A percentile compares a stretch with the other conserved stretches of the same genome.
Evolutionary conservation across 495 filamentous ascomycete genomes (phyloP).

Genomic region (Durotheca rogersii): DNA sequence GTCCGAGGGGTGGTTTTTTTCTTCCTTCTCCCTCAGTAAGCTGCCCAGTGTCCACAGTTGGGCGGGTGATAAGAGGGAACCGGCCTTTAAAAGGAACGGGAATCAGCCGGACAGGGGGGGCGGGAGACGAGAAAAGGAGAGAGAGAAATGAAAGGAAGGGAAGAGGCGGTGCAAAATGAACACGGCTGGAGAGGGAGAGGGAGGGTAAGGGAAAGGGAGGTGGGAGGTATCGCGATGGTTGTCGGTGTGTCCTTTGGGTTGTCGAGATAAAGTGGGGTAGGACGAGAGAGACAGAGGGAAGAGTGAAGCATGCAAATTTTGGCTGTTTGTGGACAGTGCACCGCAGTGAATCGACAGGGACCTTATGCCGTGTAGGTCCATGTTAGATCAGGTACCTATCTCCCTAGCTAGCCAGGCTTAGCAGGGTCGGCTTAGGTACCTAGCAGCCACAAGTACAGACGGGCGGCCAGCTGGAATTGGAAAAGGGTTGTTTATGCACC

Average conservation of each 20-base stretch:
- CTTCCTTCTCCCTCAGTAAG: neutral
- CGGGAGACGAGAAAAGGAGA: neutral
- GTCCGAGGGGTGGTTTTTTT: neutral
- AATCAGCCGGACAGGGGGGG: neutral
- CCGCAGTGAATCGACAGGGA: too few relatives aligned
- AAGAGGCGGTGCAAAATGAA: constrained; percentile 1
- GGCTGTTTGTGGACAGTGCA: too few relatives aligned
- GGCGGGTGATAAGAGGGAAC: constrained; percentile 5
- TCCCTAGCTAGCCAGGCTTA: too few relatives aligned
- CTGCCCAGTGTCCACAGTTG: neutral
- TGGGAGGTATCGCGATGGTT: constrained; percentile 32
- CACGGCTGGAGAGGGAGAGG: constrained; percentile 6
- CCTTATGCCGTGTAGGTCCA: too few relatives aligned
- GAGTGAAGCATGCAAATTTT: too few relatives aligned
- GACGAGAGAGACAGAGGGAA: too few relatives aligned
- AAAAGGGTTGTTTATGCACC: too few relatives aligned
- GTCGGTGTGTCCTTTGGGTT: constrained; percentile 32
- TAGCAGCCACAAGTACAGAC: too few relatives aligned
- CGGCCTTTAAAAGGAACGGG: constrained; percentile 3
- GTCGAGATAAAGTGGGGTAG: constrained; percentile 18
- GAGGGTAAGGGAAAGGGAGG: constrained; percentile 4
- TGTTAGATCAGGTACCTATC: too few relatives aligned
- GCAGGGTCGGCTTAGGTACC: too few relatives aligned
- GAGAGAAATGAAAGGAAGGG: neutral
- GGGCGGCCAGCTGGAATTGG: too few relatives aligned